Percentiles rank a stretch among this genome's conserved stretches.
phyloP scores from a whole-genome alignment of 2,329 filamentous ascomycete species.

The Anthostomella pinea region DNA sequence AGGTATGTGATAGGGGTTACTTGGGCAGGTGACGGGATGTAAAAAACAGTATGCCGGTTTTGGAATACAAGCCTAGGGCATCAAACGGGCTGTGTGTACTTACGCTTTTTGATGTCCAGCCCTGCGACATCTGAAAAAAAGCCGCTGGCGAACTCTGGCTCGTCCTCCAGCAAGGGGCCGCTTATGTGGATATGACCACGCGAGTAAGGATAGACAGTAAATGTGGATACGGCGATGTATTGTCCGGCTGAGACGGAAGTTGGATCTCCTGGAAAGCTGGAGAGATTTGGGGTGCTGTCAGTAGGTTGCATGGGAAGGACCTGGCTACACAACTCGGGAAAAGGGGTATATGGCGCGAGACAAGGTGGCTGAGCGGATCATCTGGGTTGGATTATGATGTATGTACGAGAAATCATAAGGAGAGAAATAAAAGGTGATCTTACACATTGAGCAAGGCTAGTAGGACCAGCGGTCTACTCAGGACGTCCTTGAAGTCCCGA shows the following conservation, averaged over 20 bases:
- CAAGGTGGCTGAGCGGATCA: too few relatives aligned
- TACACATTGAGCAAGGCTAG: conserved; percentile 6
- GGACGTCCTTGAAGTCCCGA: conserved; percentile 14
- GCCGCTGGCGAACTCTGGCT: conserved; percentile 3
- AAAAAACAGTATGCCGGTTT: too few relatives aligned
- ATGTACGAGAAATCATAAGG: too few relatives aligned
- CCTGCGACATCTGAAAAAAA: conserved; percentile 36
- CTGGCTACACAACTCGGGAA: too few relatives aligned
- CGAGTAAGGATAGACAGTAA: conserved; percentile 56
- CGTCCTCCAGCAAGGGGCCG: conserved; percentile 9
- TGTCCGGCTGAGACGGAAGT: conserved; percentile 25
- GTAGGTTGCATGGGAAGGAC: too few relatives aligned
- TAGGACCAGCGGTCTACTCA: conserved; percentile 17
- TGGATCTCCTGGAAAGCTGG: conserved; percentile 5
- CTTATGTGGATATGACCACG: conserved; percentile 58
- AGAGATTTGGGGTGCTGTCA: neutral
- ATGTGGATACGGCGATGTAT: conserved; percentile 49
- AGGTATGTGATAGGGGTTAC: too few relatives aligned
- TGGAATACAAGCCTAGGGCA: too few relatives aligned
- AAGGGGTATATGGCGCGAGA: too few relatives aligned
- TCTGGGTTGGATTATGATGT: too few relatives aligned
- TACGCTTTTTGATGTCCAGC: conserved; percentile 54
- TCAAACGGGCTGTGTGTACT: too few relatives aligned
- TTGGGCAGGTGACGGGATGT: too few relatives aligned
- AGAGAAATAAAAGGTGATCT: neutral